Evolutionary conservation across 805 yeast species (phyloP).

Genomic region (Lachancea waltii): DNA sequence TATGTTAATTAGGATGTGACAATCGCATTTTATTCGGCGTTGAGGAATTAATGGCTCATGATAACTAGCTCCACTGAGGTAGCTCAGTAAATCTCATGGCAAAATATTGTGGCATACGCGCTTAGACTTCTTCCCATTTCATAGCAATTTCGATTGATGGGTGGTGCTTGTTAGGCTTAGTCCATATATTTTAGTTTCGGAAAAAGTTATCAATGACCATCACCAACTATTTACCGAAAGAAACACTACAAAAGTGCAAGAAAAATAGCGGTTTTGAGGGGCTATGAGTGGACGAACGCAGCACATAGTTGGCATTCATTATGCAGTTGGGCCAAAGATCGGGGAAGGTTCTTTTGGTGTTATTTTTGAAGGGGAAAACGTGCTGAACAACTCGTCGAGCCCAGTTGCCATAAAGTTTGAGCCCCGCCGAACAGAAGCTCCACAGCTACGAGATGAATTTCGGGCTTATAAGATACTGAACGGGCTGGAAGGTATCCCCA

Average conservation of each 20-base stretch:
- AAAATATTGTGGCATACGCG: no score
- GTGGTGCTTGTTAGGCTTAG: no score
- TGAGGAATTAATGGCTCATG: no score
- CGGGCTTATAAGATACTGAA: slow-evolving; percentile 67
- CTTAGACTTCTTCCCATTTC: no score
- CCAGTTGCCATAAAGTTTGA: slow-evolving; percentile 77
- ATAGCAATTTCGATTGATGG: no score
- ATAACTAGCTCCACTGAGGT: no score
- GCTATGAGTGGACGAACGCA: slow-evolving; percentile 15
- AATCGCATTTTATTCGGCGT: no score
- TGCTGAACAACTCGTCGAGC: slow-evolving; percentile 38
- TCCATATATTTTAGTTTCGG: no score
- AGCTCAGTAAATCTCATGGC: no score
- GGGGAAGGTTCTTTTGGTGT: slow-evolving; percentile 88
- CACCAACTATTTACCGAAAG: no score
- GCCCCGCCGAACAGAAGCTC: slow-evolving; percentile 75
- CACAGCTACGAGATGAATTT: slow-evolving; percentile 76
- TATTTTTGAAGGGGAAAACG: slow-evolving; percentile 72
- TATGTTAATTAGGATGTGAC: no score
- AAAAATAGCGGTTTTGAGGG: slow-evolving; percentile 1
- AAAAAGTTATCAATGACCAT: no score
- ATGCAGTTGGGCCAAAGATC: slow-evolving; percentile 73
- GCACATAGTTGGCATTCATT: slow-evolving; percentile 50
- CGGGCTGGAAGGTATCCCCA: slow-evolving; percentile 70
- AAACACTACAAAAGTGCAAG: not conserved